A percentile compares a stretch with the other conserved stretches of the same genome.
These are phyloP conservation scores for Luzula sylvatica DNA, from an alignment of 176 grass and related monocot species.

Conservation along the genomic window DNA sequence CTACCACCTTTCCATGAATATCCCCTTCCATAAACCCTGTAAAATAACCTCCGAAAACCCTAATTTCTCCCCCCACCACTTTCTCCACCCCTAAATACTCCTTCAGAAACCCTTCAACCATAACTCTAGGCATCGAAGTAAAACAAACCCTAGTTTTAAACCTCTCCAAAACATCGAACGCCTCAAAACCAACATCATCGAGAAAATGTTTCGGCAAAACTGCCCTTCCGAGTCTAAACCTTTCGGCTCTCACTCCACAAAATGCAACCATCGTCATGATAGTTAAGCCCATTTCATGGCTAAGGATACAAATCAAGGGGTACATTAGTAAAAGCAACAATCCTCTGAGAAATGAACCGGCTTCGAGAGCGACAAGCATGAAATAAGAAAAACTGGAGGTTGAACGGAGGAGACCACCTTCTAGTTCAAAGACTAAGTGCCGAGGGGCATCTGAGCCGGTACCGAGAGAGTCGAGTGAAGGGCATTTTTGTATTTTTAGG, in stretches of 20 bases:
- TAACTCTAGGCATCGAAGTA: slow-evolving; percentile 42
- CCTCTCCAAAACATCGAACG: slow-evolving; percentile 47
- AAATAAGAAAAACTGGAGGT: slow-evolving; percentile 67
- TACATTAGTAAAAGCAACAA: slow-evolving; percentile 48
- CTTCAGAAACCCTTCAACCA: slow-evolving; percentile 55
- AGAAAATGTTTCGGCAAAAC: slow-evolving; percentile 63
- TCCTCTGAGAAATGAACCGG: slow-evolving; percentile 56
- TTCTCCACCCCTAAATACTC: slow-evolving; percentile 36
- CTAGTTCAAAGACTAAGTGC: slow-evolving; percentile 58
- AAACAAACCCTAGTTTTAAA: slow-evolving; percentile 23
- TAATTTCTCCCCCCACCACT: slow-evolving; percentile 60
- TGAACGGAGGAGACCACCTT: slow-evolving; percentile 57
- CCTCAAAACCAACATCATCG: slow-evolving; percentile 62
- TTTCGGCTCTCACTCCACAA: slow-evolving; percentile 39
- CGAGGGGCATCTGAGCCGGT: too few species aligned
- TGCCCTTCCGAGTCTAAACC: slow-evolving; percentile 34
- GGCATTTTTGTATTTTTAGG: too few species aligned
- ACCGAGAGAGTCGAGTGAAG: too few species aligned
- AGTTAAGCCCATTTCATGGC: slow-evolving; percentile 30
- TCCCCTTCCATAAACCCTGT: slow-evolving; percentile 40
- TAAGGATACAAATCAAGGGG: slow-evolving; percentile 34
- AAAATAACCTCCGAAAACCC: slow-evolving; percentile 46
- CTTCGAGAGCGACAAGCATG: slow-evolving; percentile 77
- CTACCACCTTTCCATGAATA: too few species aligned
- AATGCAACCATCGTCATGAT: slow-evolving; percentile 57